Evolutionary conservation across 352 stramenopile genomes (phyloP).

Genomic region (Globisporangium uncinulatum): DNA sequence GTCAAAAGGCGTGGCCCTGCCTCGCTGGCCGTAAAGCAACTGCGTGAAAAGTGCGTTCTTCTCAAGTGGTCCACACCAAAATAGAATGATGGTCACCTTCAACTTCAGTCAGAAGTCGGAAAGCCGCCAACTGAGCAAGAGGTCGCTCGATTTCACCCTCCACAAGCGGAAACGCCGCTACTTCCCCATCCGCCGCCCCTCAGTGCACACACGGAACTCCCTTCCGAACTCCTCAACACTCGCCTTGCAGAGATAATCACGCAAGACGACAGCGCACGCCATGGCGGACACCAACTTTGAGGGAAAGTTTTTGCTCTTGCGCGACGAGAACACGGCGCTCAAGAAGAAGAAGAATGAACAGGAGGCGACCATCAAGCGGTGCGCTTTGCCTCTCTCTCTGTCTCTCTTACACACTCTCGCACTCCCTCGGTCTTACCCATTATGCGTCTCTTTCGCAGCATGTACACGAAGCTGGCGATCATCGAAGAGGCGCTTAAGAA

Average conservation of each 20-base stretch:
- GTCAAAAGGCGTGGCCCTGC: too few relatives aligned
- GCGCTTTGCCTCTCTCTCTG: background rate
- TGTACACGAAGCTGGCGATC: conserved; percentile 88
- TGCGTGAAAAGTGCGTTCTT: background rate
- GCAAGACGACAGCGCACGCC: background rate
- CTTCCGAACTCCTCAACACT: too few relatives aligned
- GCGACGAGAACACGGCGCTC: conserved; percentile 80
- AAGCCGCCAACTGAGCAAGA: too few relatives aligned
- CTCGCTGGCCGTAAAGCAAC: background rate
- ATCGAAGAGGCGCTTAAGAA: conserved; percentile 85
- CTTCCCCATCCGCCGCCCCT: too few relatives aligned
- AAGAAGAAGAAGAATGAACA: conserved; percentile 92
- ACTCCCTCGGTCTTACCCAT: background rate
- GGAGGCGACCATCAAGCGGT: conserved; percentile 86
- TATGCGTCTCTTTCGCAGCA: conserved; percentile 23
- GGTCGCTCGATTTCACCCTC: too few relatives aligned
- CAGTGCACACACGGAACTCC: too few relatives aligned
- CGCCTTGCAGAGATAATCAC: too few relatives aligned
- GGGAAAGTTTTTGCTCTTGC: conserved; percentile 79
- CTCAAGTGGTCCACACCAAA: too few relatives aligned
- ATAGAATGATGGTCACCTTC: too few relatives aligned
- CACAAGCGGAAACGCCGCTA: too few relatives aligned
- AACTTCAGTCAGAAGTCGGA: too few relatives aligned
- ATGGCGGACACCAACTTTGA: conserved; percentile 64
- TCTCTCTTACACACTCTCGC: background rate